Evolutionary conservation across 345 rosid genomes (phyloP), one percentile per base, ranked within the genome.

Genomic region (Populus alba): DNA sequence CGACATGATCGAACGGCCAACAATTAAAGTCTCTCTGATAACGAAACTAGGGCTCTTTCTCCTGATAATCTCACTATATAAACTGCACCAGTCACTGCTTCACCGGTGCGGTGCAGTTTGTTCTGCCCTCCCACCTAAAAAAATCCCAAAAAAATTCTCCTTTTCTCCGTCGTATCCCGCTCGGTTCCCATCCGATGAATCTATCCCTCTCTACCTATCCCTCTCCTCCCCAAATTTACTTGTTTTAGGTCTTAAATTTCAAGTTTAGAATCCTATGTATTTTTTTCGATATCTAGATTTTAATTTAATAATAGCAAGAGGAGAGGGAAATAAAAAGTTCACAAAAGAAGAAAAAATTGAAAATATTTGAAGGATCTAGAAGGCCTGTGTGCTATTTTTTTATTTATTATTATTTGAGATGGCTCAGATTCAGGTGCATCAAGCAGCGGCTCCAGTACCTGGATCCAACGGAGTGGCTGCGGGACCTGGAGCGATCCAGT

Each of bases 51-150:
- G 89, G 88, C 84, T 85, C 78, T 6, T 17, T 39, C 11, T 70
- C 41, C 72, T 6, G 37, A 39, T 65, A 35, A 63, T 43, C 67
- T 11, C 11, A 55, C 75, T 85, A 85, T 86, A 86, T 81, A 89
- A 82, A 0, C 78, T 2, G 2, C 33, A 70, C 84, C 84, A 12
- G 87, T 57, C 37, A 66, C 70, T 5, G 0, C 43, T 23, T 10
- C 2, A 31, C 82, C 18, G 83, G 84, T 70, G 92, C 92, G 87
- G 89, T 78, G 89, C 92, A 86, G 89, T 82, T 79, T 20, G 49
- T 53, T 79, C 92, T 86, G 92, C 86, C 90, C 89, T 82, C 87
- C 88, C 83, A 67, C 67, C 68, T 37, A 41, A 53, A 84, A 33
- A 84, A 87, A 81, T 31, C 6, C 12, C 62, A 66, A 84, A 84